Evolutionary conservation across 345 rosid genomes (phyloP).

Genomic region (Citrus mangshanensis): DNA sequence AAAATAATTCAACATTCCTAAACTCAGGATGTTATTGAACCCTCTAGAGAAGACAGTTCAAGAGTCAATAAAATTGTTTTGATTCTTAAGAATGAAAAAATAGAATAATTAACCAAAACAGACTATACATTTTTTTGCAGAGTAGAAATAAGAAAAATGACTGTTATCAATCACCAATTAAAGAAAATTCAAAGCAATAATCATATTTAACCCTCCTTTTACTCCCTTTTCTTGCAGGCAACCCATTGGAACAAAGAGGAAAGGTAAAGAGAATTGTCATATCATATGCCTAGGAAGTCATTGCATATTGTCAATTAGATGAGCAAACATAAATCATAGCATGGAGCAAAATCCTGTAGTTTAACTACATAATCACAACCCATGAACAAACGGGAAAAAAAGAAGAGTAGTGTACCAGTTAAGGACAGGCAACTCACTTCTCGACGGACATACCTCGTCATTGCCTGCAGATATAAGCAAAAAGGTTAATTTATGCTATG

Average conservation of each 20-base stretch:
- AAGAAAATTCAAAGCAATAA: neutral
- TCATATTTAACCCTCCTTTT: neutral
- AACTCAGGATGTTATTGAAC: neutral
- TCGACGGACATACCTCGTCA: constrained; percentile 82
- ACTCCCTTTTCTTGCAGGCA: neutral
- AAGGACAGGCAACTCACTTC: constrained; percentile 78
- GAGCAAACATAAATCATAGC: neutral
- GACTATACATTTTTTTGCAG: neutral
- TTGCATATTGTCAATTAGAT: neutral
- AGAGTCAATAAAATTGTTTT: neutral
- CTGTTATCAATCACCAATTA: neutral
- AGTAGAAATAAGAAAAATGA: neutral
- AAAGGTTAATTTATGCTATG: constrained; percentile 8
- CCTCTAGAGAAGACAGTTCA: neutral
- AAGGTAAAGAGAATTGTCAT: neutral
- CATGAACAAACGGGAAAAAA: neutral
- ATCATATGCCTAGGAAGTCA: neutral
- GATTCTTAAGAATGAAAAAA: neutral
- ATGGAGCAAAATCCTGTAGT: neutral
- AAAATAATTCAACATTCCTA: neutral
- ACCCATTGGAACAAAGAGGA: neutral
- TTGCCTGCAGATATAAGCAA: constrained; percentile 57
- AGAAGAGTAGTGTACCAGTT: constrained; percentile 49
- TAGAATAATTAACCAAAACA: neutral
- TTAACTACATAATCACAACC: neutral